Conservation (phyloP, 2,329 filamentous ascomycete genomes). For the Epichloe gansuensis region DNA sequence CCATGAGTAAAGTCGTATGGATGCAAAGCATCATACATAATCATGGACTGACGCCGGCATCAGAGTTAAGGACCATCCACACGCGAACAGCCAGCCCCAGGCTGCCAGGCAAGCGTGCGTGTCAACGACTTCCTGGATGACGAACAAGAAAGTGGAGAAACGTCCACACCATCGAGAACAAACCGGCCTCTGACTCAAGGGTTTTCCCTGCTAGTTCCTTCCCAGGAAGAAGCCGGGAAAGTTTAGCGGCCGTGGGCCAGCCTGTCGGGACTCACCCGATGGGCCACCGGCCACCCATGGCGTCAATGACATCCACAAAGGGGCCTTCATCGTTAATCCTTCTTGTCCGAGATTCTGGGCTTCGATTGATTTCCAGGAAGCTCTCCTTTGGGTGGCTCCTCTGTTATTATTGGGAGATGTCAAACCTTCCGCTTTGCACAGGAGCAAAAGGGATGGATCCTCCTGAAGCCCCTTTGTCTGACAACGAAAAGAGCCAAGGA, state of each 20-base stretch:
- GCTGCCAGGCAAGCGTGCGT: constrained; percentile 9
- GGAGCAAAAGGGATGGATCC: too few relatives aligned
- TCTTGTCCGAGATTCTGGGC: too few relatives aligned
- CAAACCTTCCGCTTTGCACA: too few relatives aligned
- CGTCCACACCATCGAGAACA: constrained; percentile 17
- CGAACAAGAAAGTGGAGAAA: neutral
- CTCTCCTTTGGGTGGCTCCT: too few relatives aligned
- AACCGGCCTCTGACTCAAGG: constrained; percentile 14
- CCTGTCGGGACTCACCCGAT: constrained; percentile 19
- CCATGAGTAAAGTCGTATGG: neutral
- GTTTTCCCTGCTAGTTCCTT: neutral
- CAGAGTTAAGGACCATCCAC: neutral
- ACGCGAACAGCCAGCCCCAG: constrained; percentile 5
- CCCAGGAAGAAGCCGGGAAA: constrained; percentile 21
- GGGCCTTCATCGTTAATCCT: too few relatives aligned
- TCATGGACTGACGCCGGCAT: too few relatives aligned
- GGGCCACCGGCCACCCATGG: neutral
- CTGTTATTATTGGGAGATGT: too few relatives aligned
- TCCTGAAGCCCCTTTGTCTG: too few relatives aligned
- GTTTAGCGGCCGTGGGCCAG: constrained; percentile 10
- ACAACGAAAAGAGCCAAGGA: too few relatives aligned
- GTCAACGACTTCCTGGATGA: constrained; percentile 4
- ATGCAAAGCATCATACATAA: neutral
- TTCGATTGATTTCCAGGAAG: too few relatives aligned
- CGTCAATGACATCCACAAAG: neutral